Evolutionary conservation across 306 rosid species (phyloP).

Genomic region (Amphicarpaea edgeworthii): DNA sequence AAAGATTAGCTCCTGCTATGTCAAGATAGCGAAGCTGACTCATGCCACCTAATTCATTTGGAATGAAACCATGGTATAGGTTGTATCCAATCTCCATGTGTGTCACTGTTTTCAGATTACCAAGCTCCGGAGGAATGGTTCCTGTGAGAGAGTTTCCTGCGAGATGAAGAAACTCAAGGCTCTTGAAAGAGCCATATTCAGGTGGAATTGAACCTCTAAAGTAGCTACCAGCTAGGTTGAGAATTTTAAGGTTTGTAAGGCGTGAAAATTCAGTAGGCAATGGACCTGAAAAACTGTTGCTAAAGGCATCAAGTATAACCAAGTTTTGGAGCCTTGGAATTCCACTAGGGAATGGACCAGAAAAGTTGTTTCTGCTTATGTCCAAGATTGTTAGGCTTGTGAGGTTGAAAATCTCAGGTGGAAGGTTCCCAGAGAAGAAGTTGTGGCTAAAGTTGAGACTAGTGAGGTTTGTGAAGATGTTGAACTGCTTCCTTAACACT

Average conservation of each 20-base stretch:
- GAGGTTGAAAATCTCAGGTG: constrained; percentile 72
- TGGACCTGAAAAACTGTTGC: constrained; percentile 87
- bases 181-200: constrained; percentile 78
- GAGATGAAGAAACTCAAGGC: constrained; percentile 83
- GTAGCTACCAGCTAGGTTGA: constrained; percentile 90
- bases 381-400: constrained; percentile 69
- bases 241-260: constrained; percentile 64
- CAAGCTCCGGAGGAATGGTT: constrained; percentile 74
- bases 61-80: constrained; percentile 66
- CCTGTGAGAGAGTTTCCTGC: constrained; percentile 88
- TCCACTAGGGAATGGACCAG: constrained; percentile 79
- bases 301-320: constrained; percentile 77
- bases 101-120: constrained; percentile 83
- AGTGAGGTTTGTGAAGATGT: constrained; percentile 63
- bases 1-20: constrained; percentile 84
- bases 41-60: constrained; percentile 82
- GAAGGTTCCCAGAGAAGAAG: constrained; percentile 76
- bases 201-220: constrained; percentile 87
- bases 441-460: constrained; percentile 82
- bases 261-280: constrained; percentile 72
- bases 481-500: constrained; percentile 71
- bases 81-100: constrained; percentile 97
- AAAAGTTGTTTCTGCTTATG: constrained; percentile 86
- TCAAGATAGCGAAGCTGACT: constrained; percentile 84
- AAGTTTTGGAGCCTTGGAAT: constrained; percentile 59